These are phyloP conservation scores for Euphorbia tirucalli DNA, from an alignment of 345 rosid genomes.

Conservation along the genomic window DNA sequence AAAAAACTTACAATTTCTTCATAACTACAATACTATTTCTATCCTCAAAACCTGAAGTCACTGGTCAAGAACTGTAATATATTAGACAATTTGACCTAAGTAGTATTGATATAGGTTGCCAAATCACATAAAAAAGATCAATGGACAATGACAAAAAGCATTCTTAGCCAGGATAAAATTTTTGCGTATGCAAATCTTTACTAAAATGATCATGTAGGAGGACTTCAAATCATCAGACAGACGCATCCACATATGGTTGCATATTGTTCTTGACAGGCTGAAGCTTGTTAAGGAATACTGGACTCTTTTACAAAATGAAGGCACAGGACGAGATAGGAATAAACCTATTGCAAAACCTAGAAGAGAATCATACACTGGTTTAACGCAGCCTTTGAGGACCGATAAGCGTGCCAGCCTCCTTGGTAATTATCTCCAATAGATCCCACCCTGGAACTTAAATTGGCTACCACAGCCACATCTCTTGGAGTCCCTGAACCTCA, in stretches of 20 bases:
- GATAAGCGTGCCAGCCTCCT: slow-evolving; percentile 94
- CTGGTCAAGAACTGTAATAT: neutral
- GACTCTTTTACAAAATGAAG: neutral
- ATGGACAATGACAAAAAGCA: neutral
- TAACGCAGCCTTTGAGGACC: slow-evolving; percentile 82
- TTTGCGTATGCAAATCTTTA: neutral
- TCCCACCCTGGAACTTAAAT: slow-evolving; percentile 85
- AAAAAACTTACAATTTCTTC: neutral
- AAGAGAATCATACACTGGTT: slow-evolving; percentile 59
- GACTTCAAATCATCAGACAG: neutral
- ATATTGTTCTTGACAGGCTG: neutral
- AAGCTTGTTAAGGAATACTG: slow-evolving; percentile 2
- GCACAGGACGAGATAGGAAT: neutral
- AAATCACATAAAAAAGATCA: neutral
- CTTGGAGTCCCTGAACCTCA: slow-evolving; percentile 64
- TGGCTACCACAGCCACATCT: slow-evolving; percentile 84
- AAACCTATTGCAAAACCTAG: neutral
- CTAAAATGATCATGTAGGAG: neutral
- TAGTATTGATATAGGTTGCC: neutral
- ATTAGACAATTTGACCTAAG: too few species aligned
- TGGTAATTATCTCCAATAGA: slow-evolving; percentile 79
- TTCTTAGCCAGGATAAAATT: neutral
- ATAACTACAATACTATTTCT: neutral
- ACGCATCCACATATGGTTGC: neutral
- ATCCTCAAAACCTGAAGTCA: neutral